These are phyloP conservation scores for Rossbeevera mucosa DNA, from an alignment of 768 basidiomycete species.

Conservation along the genomic window DNA sequence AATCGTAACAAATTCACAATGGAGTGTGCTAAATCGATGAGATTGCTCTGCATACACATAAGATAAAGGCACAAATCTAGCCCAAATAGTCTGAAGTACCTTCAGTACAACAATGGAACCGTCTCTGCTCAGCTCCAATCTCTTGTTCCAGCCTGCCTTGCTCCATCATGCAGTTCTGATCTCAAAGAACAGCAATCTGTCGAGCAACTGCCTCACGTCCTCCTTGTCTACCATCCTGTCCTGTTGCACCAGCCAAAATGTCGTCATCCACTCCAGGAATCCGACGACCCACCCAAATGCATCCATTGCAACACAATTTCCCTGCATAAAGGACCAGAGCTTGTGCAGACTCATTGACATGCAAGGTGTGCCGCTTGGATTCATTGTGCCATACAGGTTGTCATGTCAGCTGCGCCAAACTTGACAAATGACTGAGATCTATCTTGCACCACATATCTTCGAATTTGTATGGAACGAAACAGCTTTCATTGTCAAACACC, in stretches of 20 bases:
- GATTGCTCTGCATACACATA: no score
- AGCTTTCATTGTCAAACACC: conserved; percentile 38
- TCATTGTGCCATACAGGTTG: conserved; percentile 14
- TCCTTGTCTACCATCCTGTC: conserved; percentile 39
- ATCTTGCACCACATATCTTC: conserved; percentile 43
- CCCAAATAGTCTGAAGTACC: no score
- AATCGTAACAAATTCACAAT: no score
- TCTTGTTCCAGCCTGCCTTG: conserved; percentile 26
- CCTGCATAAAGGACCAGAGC: conserved; percentile 30
- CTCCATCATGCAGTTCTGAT: conserved; percentile 22
- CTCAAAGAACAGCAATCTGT: conserved; percentile 38
- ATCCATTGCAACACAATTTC: conserved; percentile 34
- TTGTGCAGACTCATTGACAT: conserved; percentile 28
- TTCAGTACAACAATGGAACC: conserved; percentile 30
- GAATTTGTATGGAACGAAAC: conserved; percentile 39
- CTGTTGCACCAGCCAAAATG: conserved; percentile 37
- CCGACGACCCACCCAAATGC: conserved; percentile 35
- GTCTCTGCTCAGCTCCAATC: conserved; percentile 29
- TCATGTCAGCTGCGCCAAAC: background rate
- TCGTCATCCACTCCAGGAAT: conserved; percentile 36
- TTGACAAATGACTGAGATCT: background rate
- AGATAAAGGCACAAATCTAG: no score
- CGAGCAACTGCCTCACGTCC: conserved; percentile 38
- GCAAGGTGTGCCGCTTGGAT: conserved; percentile 6
- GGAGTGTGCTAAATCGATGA: no score